Conservation (phyloP, 225 moss, liverwort and hornwort species). For the Polytrichum formosum region DNA sequence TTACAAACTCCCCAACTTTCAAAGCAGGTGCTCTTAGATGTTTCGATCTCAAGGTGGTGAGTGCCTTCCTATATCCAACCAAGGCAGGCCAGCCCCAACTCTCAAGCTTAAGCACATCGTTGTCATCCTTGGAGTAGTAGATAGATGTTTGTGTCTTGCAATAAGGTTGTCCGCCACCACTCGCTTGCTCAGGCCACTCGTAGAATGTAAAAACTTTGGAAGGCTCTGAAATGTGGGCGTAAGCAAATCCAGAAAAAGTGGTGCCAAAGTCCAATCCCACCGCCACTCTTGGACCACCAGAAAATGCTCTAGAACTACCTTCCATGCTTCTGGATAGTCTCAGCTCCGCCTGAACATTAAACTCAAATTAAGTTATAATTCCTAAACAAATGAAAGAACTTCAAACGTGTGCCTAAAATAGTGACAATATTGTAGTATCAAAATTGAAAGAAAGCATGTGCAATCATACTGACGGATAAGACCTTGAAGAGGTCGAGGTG, state of each 20-base stretch:
- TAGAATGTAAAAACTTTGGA: neutral
- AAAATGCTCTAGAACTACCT: too few relatives aligned
- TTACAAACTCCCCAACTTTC: neutral
- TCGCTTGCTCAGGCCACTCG: slow-evolving; percentile 5
- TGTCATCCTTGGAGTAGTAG: neutral
- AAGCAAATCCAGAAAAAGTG: slow-evolving; percentile 19
- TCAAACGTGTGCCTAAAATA: too few relatives aligned
- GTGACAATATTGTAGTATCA: too few relatives aligned
- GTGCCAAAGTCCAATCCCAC: slow-evolving; percentile 28
- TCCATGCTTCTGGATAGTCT: too few relatives aligned
- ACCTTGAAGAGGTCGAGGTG: too few relatives aligned
- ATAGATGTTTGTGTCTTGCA: slow-evolving; percentile 2
- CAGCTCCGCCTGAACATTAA: too few relatives aligned
- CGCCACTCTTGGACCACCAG: slow-evolving; percentile 1
- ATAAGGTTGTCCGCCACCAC: slow-evolving; percentile 3
- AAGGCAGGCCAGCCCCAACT: slow-evolving; percentile 7
- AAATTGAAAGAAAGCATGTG: too few relatives aligned
- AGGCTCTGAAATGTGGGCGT: slow-evolving; percentile 1
- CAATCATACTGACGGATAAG: too few relatives aligned
- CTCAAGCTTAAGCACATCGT: neutral
- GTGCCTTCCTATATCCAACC: neutral
- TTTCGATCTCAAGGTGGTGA: neutral
- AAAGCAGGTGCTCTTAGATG: neutral
- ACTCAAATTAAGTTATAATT: too few relatives aligned
- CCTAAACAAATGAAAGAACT: too few relatives aligned